A percentile compares a stretch with the other conserved stretches of the same genome.
Conservation (phyloP, 2,329 filamentous ascomycete genomes). For the Sporothrix pseudoabietina region DNA sequence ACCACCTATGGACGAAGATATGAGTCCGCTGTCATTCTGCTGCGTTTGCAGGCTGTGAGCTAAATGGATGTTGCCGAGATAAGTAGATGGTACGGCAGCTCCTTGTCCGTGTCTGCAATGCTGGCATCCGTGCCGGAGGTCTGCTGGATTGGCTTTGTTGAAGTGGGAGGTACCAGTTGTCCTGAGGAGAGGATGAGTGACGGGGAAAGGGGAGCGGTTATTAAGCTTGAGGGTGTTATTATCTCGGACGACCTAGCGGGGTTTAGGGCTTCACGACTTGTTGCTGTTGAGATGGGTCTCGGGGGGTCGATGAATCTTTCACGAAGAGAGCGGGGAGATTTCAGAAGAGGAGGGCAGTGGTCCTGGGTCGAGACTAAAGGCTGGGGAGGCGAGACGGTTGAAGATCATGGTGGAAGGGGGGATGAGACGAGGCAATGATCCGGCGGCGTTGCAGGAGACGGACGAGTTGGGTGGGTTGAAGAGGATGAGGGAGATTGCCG, state of each 20-base stretch:
- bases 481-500: constrained; percentile 25
- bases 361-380: neutral
- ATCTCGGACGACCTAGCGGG: constrained; percentile 29
- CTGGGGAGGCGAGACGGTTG: constrained; percentile 13
- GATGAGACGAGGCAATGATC: constrained; percentile 9
- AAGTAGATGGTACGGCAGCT: constrained; percentile 32
- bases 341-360: constrained; percentile 1
- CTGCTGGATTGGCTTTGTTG: constrained; percentile 24
- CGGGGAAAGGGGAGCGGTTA: neutral
- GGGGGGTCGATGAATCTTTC: constrained; percentile 4
- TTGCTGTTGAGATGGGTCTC: constrained; percentile 23
- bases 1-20: constrained; percentile 75
- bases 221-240: constrained; percentile 23
- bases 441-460: constrained; percentile 21
- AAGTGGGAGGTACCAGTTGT: neutral
- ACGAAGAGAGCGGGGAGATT: constrained; percentile 32
- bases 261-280: neutral
- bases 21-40: constrained; percentile 66
- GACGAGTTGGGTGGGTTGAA: constrained; percentile 13
- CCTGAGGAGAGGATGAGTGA: neutral
- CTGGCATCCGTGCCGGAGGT: constrained; percentile 28
- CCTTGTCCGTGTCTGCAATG: constrained; percentile 1
- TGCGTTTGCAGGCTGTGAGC: constrained; percentile 23
- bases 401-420: constrained; percentile 9
- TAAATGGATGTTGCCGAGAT: constrained; percentile 32